phyloP scores from a whole-genome alignment of 257 asterid species.

The Lithospermum erythrorhizon region DNA sequence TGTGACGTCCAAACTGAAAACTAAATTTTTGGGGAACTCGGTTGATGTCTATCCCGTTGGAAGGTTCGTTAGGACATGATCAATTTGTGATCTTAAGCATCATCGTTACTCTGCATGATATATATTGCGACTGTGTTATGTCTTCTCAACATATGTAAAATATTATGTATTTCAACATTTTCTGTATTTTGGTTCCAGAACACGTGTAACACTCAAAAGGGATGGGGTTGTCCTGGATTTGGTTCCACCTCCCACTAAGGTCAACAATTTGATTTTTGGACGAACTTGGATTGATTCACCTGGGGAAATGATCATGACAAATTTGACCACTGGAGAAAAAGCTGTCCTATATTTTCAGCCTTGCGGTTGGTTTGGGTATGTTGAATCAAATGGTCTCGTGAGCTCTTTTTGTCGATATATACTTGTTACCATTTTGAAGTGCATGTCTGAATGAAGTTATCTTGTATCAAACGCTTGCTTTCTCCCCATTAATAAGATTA shows the following conservation, averaged over 20 bases:
- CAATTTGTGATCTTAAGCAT: background rate
- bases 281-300: conserved; percentile 93
- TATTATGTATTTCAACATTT: background rate
- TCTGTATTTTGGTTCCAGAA: conserved; percentile 30
- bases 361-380: conserved; percentile 98
- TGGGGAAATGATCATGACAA: conserved; percentile 79
- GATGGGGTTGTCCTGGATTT: conserved; percentile 68
- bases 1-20: conserved; percentile 69
- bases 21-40: conserved; percentile 82
- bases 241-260: conserved; percentile 93
- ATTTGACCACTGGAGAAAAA: conserved; percentile 85
- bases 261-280: conserved; percentile 76
- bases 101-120: background rate
- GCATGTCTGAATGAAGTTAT: background rate
- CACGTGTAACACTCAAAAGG: conserved; percentile 64
- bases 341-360: conserved; percentile 90
- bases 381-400: background rate
- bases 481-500: no score
- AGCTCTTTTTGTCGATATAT: background rate
- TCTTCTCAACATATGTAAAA: no score
- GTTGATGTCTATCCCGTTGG: conserved; percentile 88
- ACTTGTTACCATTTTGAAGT: background rate
- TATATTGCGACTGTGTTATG: background rate
- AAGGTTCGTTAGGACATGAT: conserved; percentile 33
- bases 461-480: background rate